Conservation (phyloP, 2,329 filamentous ascomycete species). For the Calycina herbarum region DNA sequence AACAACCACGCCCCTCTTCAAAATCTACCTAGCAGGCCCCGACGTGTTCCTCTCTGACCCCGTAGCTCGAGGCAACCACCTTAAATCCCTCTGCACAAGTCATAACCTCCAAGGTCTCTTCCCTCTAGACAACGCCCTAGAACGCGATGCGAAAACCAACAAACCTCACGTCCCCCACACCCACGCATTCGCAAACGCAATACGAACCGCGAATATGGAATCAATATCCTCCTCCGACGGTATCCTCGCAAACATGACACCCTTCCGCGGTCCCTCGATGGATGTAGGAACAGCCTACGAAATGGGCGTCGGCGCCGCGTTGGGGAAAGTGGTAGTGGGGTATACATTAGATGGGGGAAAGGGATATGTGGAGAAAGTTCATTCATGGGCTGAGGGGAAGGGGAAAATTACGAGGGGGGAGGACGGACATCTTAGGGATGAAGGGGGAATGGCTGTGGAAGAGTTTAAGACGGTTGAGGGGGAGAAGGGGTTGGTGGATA, state of each 20-base stretch:
- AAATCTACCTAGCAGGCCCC: constrained; percentile 32
- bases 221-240: constrained; percentile 27
- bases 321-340: constrained; percentile 29
- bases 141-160: not conserved
- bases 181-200: constrained; percentile 22
- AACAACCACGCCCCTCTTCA: not conserved
- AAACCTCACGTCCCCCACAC: constrained; percentile 15
- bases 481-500: constrained; percentile 41
- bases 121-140: constrained; percentile 28
- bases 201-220: constrained; percentile 30
- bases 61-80: constrained; percentile 20
- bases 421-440: constrained; percentile 30
- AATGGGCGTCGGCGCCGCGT: constrained; percentile 30
- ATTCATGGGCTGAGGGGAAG: not conserved
- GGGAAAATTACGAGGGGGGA: constrained; percentile 18
- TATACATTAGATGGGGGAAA: constrained; percentile 22
- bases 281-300: constrained; percentile 33
- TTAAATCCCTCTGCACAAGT: constrained; percentile 26
- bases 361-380: constrained; percentile 26
- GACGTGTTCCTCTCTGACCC: constrained; percentile 30
- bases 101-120: constrained; percentile 26
- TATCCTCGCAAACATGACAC: constrained; percentile 31
- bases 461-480: constrained; percentile 47
- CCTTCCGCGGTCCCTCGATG: constrained; percentile 30
- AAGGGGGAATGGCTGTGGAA: constrained; percentile 39